Evolutionary conservation across 768 basidiomycete genomes (phyloP), one percentile per base, ranked within the genome.

Genomic region (Crassisporium funariophilum): DNA sequence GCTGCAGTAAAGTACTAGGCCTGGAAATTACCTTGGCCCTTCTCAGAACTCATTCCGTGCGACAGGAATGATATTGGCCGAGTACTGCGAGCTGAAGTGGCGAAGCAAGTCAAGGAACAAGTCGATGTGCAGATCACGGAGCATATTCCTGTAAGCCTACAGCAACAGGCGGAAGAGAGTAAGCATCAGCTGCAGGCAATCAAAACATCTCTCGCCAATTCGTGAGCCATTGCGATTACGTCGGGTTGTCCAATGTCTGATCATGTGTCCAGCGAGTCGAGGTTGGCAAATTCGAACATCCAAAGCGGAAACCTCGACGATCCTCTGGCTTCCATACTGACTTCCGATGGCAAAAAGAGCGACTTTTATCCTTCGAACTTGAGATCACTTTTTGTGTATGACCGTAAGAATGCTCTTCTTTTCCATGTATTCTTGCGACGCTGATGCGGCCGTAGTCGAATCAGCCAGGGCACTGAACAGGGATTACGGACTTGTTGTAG

Each of bases 301-400:
- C 65, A 70, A 22, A 63, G 59, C 5, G 57, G 55, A 3, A 66
- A 75, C 54, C 52, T 77, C 22, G 65, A 76, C 47, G 79, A 82
- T 39, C 61, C 63, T 2, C 65, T 86, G 29, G 63, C 66, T 5
- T 58, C 64, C 4, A 67, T 86, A n/a, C 50, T 79, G 50, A 80
- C 70, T 46, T 52, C 65, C 8, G 74, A 80, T 47, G 83, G 82
- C 1, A 69, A 61, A 42, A 63, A 55, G 47, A 79, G 81, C 61
- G 53, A 62, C 0, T 49, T 73, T 11, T 84, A 73, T 49, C 83
- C 83, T 6, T 60, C 65, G 0, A 75, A 81, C 52, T 53, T 84
- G 24, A 63, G 70, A 41, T 72, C 75, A 2, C 61, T 85, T 11
- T 72, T 82, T 37, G 64, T 66, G 4, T 86, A 83, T 57, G 72